Evolutionary conservation across 1,284 basidiomycete genomes (phyloP).

Genomic region (Microbotryomycetes sp.): DNA sequence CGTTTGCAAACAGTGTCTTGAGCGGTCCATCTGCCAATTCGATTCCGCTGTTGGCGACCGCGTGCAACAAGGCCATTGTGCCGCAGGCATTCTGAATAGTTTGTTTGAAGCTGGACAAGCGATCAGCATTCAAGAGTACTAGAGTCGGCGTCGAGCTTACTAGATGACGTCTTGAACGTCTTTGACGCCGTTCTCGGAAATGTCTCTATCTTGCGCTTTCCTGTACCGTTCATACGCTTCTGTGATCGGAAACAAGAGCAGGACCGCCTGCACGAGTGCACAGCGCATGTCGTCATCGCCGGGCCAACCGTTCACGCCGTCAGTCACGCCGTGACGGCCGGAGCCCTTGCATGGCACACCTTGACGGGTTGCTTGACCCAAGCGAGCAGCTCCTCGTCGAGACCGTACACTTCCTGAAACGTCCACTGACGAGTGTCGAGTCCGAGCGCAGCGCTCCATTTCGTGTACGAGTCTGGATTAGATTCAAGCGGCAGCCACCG

Average conservation of each 20-base stretch:
- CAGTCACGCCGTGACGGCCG: not conserved
- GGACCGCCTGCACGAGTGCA: constrained; percentile 60
- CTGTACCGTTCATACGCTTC: constrained; percentile 49
- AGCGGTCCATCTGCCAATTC: constrained; percentile 22
- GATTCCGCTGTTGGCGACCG: constrained; percentile 58
- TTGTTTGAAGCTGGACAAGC: constrained; percentile 45
- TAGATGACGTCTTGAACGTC: constrained; percentile 58
- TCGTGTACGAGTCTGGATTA: constrained; percentile 25
- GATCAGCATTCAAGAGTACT: not conserved
- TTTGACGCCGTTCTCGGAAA: constrained; percentile 49
- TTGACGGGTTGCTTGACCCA: constrained; percentile 30
- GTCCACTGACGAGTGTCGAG: constrained; percentile 52
- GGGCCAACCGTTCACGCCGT: not conserved
- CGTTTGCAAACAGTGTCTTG: constrained; percentile 17
- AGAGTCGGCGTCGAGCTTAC: constrained; percentile 53
- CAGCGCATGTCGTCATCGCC: not conserved
- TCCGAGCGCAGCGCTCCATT: constrained; percentile 67
- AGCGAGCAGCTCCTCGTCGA: constrained; percentile 59
- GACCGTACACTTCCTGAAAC: constrained; percentile 73
- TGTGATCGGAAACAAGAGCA: constrained; percentile 71
- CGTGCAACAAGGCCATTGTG: constrained; percentile 77
- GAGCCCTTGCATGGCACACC: not conserved
- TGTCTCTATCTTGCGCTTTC: constrained; percentile 52
- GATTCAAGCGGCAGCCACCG: constrained; percentile 30
- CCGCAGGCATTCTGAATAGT: constrained; percentile 67